Percentiles rank a stretch among this genome's conserved stretches.
These are phyloP conservation scores for Penicillium desertorum DNA, from an alignment of 495 filamentous ascomycete species.

Conservation along the genomic window DNA sequence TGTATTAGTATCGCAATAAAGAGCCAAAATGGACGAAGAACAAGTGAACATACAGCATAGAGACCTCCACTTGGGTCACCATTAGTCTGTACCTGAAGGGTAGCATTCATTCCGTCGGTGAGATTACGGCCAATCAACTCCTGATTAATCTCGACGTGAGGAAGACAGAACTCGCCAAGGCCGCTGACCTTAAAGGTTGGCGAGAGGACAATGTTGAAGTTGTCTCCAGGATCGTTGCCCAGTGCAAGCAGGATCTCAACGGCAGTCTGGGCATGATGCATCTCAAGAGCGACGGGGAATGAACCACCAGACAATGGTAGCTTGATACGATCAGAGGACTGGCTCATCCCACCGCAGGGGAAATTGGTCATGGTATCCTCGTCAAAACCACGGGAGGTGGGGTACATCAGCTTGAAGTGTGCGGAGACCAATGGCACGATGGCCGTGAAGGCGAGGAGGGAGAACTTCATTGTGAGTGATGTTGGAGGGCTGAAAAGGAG, in stretches of 20 bases:
- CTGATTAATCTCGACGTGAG: constrained; percentile 40
- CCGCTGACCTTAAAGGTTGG: constrained; percentile 52
- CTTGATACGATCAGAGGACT: constrained; percentile 49
- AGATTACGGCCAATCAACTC: constrained; percentile 34
- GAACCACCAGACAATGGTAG: constrained; percentile 50
- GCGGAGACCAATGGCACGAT: constrained; percentile 49
- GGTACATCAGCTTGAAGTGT: constrained; percentile 62
- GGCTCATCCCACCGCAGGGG: constrained; percentile 58
- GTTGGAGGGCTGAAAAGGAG: neutral
- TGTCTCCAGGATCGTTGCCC: constrained; percentile 49
- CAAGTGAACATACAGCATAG: constrained; percentile 48
- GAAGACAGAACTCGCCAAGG: constrained; percentile 57
- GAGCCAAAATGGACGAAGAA: neutral
- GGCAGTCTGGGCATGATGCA: constrained; percentile 55
- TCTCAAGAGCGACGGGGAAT: constrained; percentile 52
- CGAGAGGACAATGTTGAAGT: constrained; percentile 56
- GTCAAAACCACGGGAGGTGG: constrained; percentile 54
- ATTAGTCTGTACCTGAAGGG: constrained; percentile 60
- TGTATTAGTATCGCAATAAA: neutral
- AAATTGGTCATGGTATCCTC: constrained; percentile 49
- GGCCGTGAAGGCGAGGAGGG: constrained; percentile 28
- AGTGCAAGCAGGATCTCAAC: constrained; percentile 57
- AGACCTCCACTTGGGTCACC: constrained; percentile 53
- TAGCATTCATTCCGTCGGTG: constrained; percentile 58
- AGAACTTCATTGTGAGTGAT: constrained; percentile 26